Evolutionary conservation across 768 basidiomycete genomes (phyloP), one percentile per base, ranked within the genome.

Genomic region (Lepiota brunneoincarnata): DNA sequence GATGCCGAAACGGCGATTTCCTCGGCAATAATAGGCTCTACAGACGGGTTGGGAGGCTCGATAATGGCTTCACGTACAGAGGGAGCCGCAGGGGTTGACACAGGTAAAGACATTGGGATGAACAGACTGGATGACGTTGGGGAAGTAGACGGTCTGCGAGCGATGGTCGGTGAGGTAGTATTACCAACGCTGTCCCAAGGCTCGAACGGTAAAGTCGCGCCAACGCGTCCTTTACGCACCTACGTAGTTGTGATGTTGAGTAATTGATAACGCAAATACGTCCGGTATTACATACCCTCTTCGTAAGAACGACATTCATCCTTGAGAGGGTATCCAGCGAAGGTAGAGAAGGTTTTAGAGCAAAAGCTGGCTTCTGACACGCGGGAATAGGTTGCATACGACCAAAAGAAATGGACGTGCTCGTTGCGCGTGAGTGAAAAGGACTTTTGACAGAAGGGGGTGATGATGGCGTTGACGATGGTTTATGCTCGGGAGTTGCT

Each of bases 161-260:
- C 12, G 17, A 46, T 18, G 10, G n/a, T n/a, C n/a, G n/a, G n/a
- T n/a, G 44, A 24, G 2, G 44, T 11, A n/a, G 46, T 38, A 26
- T 26, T 45, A 24, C 67, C 63, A n/a, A 66, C 54, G 43, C 69
- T 68, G 55, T 80, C 75, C 81, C 81, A 82, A 40, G 81, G 81
- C 61, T 82, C 81, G 54, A 72, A 75, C 0, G 81, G 81, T 6
- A 82, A 69, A 0, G 71, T 62, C 1, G 80, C 81, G 38, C 81
- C 81, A 5, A 81, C 79, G 24, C 67, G 70, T 26, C 81, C 81
- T 64, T 75, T 78, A 14, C 78, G 75, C 43, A 75, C 73, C 81
- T 82, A 51, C 37, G 31, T 9, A 10, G 11, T 24, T 9, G 17
- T 15, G n/a, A 36, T 18, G 23, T 31, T 45, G n/a, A 58, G 20